phyloP scores from a whole-genome alignment of 331 rosid genomes.

The Arachis monticola region DNA sequence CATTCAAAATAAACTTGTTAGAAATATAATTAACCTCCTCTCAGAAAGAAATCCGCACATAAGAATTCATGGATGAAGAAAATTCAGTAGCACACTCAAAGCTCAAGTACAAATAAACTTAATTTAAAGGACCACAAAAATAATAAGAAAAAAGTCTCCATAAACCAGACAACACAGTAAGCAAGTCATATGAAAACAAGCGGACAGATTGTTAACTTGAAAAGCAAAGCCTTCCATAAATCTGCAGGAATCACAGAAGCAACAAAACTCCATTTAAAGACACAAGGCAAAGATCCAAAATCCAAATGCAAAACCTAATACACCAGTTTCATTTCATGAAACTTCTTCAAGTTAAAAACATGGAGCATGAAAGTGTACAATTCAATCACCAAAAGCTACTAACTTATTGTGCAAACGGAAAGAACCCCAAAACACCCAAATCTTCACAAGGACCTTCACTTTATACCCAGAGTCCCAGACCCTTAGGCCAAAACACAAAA shows the following conservation, averaged over 20 bases:
- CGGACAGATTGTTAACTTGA: neutral
- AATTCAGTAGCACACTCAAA: constrained; percentile 1
- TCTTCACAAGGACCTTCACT: neutral
- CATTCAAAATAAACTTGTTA: constrained; percentile 7
- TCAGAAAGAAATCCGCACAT: neutral
- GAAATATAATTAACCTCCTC: constrained; percentile 3
- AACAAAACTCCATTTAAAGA: constrained; percentile 5
- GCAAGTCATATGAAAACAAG: neutral
- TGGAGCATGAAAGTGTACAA: neutral
- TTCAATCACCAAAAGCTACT: constrained; percentile 17
- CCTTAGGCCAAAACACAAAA: constrained; percentile 20
- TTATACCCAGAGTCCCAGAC: neutral
- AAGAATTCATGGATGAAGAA: constrained; percentile 10
- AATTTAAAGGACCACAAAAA: constrained; percentile 9
- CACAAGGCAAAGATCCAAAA: constrained; percentile 5
- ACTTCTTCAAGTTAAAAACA: constrained; percentile 9
- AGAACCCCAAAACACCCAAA: constrained; percentile 3
- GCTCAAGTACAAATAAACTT: neutral
- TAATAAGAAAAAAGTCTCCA: neutral
- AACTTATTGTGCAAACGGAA: neutral
- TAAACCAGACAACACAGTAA: constrained; percentile 11
- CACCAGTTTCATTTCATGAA: neutral
- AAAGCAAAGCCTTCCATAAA: constrained; percentile 4
- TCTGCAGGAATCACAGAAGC: constrained; percentile 8
- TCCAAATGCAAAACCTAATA: constrained; percentile 11